phyloP scores from a whole-genome alignment of 2,329 filamentous ascomycete species.

The Sporothrix humicola region DNA sequence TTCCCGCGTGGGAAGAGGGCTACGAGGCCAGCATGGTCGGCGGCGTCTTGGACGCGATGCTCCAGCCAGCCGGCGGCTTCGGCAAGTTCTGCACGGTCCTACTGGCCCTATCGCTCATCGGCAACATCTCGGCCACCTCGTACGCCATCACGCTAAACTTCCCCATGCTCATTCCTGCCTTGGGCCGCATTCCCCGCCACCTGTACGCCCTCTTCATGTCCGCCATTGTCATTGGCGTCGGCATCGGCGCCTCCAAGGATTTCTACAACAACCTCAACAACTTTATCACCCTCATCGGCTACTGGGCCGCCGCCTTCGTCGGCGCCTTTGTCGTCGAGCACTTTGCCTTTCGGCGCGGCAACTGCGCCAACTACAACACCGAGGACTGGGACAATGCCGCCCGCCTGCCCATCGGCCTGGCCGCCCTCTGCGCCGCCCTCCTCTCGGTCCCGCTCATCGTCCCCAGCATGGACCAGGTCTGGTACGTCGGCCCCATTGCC shows the following conservation, averaged over 20 bases:
- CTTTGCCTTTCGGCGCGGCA: conserved; percentile 39
- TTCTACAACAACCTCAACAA: conserved; percentile 53
- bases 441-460: conserved; percentile 44
- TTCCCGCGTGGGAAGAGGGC: conserved; percentile 58
- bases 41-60: conserved; percentile 65
- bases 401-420: conserved; percentile 41
- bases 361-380: conserved; percentile 38
- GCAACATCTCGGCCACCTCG: conserved; percentile 64
- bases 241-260: conserved; percentile 48
- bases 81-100: conserved; percentile 67
- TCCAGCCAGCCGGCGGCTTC: conserved; percentile 62
- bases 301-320: conserved; percentile 53
- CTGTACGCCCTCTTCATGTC: conserved; percentile 50
- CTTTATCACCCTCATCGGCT: conserved; percentile 53
- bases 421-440: conserved; percentile 39
- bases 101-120: conserved; percentile 62
- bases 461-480: conserved; percentile 52
- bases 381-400: conserved; percentile 41
- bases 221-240: conserved; percentile 50
- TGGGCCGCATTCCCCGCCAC: conserved; percentile 50
- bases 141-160: conserved; percentile 70
- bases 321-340: conserved; percentile 48
- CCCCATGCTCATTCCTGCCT: conserved; percentile 50
- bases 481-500: conserved; percentile 53
- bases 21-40: conserved; percentile 61